These are phyloP conservation scores for Bauhinia variegata DNA, from an alignment of 306 rosid species.

Conservation along the genomic window DNA sequence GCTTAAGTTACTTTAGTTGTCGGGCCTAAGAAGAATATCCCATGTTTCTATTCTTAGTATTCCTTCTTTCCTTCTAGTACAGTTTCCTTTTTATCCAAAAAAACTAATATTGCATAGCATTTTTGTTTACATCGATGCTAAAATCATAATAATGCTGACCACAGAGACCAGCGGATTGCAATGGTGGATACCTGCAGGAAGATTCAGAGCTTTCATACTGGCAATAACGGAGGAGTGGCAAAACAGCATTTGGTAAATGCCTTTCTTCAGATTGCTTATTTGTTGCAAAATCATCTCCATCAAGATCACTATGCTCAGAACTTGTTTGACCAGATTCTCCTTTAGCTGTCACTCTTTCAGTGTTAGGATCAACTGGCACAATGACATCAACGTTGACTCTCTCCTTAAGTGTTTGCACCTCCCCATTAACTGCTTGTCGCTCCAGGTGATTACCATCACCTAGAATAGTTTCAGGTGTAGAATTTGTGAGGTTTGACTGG, in stretches of 20 bases:
- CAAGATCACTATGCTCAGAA: conserved; percentile 57
- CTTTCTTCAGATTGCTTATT: conserved; percentile 70
- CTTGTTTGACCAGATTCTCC: conserved; percentile 48
- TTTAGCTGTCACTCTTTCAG: conserved; percentile 41
- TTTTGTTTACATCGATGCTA: neutral
- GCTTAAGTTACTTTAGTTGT: too few relatives aligned
- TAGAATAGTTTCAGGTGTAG: conserved; percentile 36
- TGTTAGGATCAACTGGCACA: conserved; percentile 52
- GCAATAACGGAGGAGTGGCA: conserved; percentile 79
- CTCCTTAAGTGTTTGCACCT: conserved; percentile 43
- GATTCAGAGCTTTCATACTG: conserved; percentile 99
- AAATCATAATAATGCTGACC: conserved; percentile 19
- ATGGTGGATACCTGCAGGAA: conserved; percentile 75
- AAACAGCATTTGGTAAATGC: conserved; percentile 78
- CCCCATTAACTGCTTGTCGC: conserved; percentile 47
- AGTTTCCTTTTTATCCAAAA: too few relatives aligned
- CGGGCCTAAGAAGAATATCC: too few relatives aligned
- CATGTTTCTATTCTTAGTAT: too few relatives aligned
- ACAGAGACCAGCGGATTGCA: conserved; percentile 32
- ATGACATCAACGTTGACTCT: too few relatives aligned
- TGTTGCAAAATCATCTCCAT: conserved; percentile 56
- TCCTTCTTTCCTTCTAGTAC: too few relatives aligned
- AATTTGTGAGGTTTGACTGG: conserved; percentile 47
- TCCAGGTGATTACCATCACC: conserved; percentile 41
- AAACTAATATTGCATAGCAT: too few relatives aligned